Conservation (phyloP, 1,284 basidiomycete genomes). For the Albatrellus sp. region DNA sequence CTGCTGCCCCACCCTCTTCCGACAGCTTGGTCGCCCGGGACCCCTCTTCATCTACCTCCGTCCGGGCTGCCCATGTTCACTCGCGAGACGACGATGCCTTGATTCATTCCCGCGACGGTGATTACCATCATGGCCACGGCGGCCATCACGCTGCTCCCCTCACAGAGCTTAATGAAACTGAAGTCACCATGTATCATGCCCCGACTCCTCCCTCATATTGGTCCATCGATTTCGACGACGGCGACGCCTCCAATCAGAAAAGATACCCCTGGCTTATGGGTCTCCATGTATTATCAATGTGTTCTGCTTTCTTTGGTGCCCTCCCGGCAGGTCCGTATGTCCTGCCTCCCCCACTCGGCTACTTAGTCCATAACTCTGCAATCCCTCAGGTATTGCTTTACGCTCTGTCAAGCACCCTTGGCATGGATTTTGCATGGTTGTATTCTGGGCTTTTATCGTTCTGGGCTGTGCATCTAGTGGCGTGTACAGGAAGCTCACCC, state of each 20-base stretch:
- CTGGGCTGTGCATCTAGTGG: conserved; percentile 53
- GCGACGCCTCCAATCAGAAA: conserved; percentile 25
- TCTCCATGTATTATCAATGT: conserved; percentile 57
- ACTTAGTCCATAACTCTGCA: conserved; percentile 6
- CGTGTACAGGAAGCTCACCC: conserved; percentile 63
- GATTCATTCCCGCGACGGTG: conserved; percentile 18
- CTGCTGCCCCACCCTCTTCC: conserved; percentile 12
- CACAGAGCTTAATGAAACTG: conserved; percentile 59
- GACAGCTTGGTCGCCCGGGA: conserved; percentile 9
- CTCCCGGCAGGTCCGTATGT: conserved; percentile 56
- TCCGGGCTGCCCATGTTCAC: background rate
- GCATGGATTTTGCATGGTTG: conserved; percentile 38
- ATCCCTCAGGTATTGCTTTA: conserved; percentile 54
- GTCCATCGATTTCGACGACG: conserved; percentile 57
- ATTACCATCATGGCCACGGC: conserved; percentile 25
- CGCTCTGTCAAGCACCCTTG: conserved; percentile 59
- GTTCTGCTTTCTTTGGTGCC: conserved; percentile 61
- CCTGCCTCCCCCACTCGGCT: background rate
- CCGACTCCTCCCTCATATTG: conserved; percentile 71
- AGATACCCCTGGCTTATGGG: conserved; percentile 55
- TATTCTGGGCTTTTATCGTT: conserved; percentile 42
- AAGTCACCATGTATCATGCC: conserved; percentile 45
- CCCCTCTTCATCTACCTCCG: conserved; percentile 8
- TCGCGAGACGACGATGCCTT: background rate
- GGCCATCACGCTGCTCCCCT: conserved; percentile 38